Evolutionary conservation across 805 yeast species (phyloP).

Genomic region (Ogataea saltuana): DNA sequence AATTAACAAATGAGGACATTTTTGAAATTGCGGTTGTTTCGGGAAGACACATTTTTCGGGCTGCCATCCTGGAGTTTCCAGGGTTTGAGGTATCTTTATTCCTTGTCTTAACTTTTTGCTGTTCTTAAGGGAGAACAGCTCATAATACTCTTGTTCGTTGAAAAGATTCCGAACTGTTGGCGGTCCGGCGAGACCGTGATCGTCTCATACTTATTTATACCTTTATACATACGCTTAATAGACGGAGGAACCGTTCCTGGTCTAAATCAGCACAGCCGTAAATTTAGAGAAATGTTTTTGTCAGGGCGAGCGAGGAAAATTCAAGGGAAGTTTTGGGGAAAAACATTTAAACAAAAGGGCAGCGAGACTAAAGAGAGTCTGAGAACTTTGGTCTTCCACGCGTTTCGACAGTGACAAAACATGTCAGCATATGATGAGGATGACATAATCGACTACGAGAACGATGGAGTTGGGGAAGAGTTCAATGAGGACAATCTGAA

Average conservation of each 20-base stretch:
- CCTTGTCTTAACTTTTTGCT: not conserved
- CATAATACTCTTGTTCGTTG: too few species aligned
- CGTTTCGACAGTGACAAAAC: too few species aligned
- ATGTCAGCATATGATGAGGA: conserved; percentile 26
- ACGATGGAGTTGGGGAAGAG: conserved; percentile 31
- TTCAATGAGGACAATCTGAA: conserved; percentile 42
- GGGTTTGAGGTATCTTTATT: not conserved
- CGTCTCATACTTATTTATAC: too few species aligned
- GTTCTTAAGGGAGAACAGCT: not conserved
- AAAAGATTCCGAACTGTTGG: too few species aligned
- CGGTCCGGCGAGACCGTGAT: not conserved
- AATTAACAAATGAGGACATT: conserved; percentile 11
- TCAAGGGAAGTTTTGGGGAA: too few species aligned
- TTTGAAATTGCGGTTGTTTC: not conserved
- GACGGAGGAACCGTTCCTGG: too few species aligned
- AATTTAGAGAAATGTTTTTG: too few species aligned
- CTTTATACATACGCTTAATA: conserved; percentile 1
- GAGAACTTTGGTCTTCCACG: not conserved
- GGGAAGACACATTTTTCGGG: not conserved
- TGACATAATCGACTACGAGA: conserved; percentile 24
- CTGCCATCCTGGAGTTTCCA: conserved; percentile 4
- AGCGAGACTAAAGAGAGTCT: too few species aligned
- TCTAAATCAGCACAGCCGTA: too few species aligned
- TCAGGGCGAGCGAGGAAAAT: too few species aligned
- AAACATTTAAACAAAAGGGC: too few species aligned